Evolutionary conservation across 2,329 filamentous ascomycete species (phyloP).

Genomic region (Chaetomium sp.): DNA sequence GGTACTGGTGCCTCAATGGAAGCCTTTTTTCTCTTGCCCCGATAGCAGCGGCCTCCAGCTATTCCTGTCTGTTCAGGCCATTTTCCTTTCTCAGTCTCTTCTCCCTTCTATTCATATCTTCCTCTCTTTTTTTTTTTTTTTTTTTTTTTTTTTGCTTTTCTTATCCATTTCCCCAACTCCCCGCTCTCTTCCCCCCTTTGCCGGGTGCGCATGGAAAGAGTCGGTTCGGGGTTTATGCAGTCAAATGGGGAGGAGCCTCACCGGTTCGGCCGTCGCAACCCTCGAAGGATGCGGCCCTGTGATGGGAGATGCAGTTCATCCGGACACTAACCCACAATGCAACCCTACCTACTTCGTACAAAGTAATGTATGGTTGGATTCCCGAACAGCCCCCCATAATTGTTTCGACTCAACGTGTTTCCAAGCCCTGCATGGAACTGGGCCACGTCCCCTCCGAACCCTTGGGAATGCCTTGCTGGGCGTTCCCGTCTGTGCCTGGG

Average conservation of each 20-base stretch:
- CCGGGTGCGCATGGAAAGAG: neutral
- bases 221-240: conserved; percentile 4
- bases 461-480: too few relatives aligned
- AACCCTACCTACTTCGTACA: neutral
- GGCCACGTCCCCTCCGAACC: neutral
- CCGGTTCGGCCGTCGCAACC: conserved; percentile 10
- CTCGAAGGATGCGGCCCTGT: conserved; percentile 4
- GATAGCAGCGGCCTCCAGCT: too few relatives aligned
- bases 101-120: too few relatives aligned
- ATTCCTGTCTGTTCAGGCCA: too few relatives aligned
- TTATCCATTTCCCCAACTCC: too few relatives aligned
- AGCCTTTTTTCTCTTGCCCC: too few relatives aligned
- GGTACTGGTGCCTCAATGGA: too few relatives aligned
- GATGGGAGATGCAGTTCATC: conserved; percentile 8
- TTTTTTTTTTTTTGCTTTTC: too few relatives aligned
- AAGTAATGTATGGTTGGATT: conserved; percentile 2
- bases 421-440: conserved; percentile 1
- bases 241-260: conserved; percentile 4
- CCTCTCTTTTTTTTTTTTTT: too few relatives aligned
- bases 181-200: neutral
- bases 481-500: too few relatives aligned
- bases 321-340: conserved; percentile 9
- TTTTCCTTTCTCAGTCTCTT: too few relatives aligned
- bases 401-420: conserved; percentile 1
- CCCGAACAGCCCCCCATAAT: neutral